phyloP scores from a whole-genome alignment of 805 yeast genomes.

The Saccharomycopsis javanensis region DNA sequence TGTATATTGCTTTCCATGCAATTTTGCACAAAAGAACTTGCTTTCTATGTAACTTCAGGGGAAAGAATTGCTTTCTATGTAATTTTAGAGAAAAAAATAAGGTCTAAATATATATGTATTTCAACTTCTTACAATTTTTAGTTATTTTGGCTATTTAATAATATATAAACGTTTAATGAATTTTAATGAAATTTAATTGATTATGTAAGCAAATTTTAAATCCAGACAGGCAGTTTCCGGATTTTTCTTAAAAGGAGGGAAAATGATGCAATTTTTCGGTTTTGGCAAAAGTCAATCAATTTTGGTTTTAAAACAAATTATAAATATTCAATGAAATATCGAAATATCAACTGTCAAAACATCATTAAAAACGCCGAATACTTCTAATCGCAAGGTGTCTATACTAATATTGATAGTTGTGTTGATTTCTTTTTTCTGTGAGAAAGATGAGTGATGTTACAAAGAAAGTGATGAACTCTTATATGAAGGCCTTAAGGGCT shows the following conservation, averaged over 20 bases:
- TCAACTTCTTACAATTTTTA: too few species aligned
- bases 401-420: too few species aligned
- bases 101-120: too few species aligned
- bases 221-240: not conserved
- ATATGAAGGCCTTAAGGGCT: constrained; percentile 51
- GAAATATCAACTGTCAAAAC: not conserved
- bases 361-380: not conserved
- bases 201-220: not conserved
- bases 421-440: not conserved
- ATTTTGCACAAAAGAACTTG: too few species aligned
- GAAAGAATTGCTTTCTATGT: not conserved
- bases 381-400: too few species aligned
- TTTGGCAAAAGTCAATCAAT: too few species aligned
- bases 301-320: too few species aligned
- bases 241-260: not conserved
- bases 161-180: too few species aligned
- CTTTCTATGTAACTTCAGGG: not conserved
- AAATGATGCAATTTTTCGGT: too few species aligned
- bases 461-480: constrained; percentile 38
- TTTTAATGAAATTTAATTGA: too few species aligned
- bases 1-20: too few species aligned
- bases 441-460: constrained; percentile 19
- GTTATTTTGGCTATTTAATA: too few species aligned
- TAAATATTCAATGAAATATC: not conserved
- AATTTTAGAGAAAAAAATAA: not conserved